These are phyloP conservation scores for Mycena rosella DNA, from an alignment of 768 basidiomycete species.

Conservation along the genomic window DNA sequence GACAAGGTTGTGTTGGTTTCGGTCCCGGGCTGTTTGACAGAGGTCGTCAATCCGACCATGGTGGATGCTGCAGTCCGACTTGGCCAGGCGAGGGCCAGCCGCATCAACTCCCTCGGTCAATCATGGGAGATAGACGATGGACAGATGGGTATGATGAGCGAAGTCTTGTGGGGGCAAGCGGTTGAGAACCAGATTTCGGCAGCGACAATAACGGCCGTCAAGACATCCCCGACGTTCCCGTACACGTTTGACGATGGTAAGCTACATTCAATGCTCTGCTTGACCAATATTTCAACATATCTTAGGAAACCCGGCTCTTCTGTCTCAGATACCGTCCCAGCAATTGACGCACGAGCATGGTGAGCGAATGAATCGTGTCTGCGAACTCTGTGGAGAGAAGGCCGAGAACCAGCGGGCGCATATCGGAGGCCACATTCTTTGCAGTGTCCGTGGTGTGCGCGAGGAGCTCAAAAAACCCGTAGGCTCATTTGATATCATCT, in stretches of 20 bases:
- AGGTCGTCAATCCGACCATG: slow-evolving; percentile 12
- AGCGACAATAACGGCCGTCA: background rate
- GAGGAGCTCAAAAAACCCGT: no score
- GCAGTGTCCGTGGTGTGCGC: background rate
- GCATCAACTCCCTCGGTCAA: slow-evolving; percentile 17
- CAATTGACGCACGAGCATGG: background rate
- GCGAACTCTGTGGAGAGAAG: slow-evolving; percentile 6
- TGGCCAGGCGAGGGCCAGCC: background rate
- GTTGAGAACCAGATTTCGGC: background rate
- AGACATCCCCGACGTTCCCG: background rate
- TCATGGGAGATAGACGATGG: slow-evolving; percentile 27
- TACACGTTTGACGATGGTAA: slow-evolving; percentile 1
- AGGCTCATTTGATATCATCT: no score
- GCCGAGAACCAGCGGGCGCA: slow-evolving; percentile 1
- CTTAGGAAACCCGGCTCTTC: slow-evolving; percentile 1
- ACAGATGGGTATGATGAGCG: slow-evolving; percentile 1
- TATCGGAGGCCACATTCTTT: no score
- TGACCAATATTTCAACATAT: background rate
- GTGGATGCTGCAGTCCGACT: slow-evolving; percentile 16
- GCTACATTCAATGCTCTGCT: background rate
- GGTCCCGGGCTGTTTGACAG: slow-evolving; percentile 13
- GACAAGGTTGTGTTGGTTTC: slow-evolving; percentile 19
- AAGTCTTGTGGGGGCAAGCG: slow-evolving; percentile 9
- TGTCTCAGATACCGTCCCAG: background rate
- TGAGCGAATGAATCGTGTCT: background rate